Evolutionary conservation across 495 filamentous ascomycete genomes (phyloP).

Genomic region (Lophium mytilinum): DNA sequence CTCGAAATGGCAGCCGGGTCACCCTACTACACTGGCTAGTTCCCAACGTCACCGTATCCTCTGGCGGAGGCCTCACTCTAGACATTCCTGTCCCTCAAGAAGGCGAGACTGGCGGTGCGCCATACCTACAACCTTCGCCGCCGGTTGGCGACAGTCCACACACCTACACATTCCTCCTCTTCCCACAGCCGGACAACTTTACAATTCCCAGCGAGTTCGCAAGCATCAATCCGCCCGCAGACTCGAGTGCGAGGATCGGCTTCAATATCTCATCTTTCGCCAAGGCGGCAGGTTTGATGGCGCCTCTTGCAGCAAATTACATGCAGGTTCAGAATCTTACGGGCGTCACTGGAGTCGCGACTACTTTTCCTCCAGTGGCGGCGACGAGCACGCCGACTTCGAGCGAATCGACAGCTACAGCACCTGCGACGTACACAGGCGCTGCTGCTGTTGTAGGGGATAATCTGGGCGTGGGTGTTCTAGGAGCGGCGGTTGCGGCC

Average conservation of each 20-base stretch:
- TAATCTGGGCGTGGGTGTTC: no score
- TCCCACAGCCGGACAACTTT: conserved; percentile 30
- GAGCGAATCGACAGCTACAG: background rate
- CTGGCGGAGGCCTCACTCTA: background rate
- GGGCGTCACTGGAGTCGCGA: conserved; percentile 21
- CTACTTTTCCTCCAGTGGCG: conserved; percentile 21
- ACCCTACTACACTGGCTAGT: conserved; percentile 39
- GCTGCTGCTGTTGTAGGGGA: no score
- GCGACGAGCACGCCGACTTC: conserved; percentile 3
- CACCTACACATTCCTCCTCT: conserved; percentile 37
- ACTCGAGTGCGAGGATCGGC: conserved; percentile 24
- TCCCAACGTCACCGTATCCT: conserved; percentile 21
- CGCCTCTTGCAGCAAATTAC: conserved; percentile 34
- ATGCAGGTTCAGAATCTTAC: conserved; percentile 30
- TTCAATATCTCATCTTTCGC: conserved; percentile 34
- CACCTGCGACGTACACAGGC: no score
- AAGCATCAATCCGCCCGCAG: conserved; percentile 17
- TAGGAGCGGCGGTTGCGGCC: no score
- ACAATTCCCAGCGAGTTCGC: conserved; percentile 29
- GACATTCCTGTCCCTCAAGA: background rate
- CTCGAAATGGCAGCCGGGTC: conserved; percentile 22
- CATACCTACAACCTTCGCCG: conserved; percentile 36
- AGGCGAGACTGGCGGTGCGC: background rate
- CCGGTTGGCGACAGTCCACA: conserved; percentile 30
- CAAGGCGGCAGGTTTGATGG: conserved; percentile 23